Conservation (phyloP, 768 basidiomycete species). For the Chalciporus pseudorubinellus region DNA sequence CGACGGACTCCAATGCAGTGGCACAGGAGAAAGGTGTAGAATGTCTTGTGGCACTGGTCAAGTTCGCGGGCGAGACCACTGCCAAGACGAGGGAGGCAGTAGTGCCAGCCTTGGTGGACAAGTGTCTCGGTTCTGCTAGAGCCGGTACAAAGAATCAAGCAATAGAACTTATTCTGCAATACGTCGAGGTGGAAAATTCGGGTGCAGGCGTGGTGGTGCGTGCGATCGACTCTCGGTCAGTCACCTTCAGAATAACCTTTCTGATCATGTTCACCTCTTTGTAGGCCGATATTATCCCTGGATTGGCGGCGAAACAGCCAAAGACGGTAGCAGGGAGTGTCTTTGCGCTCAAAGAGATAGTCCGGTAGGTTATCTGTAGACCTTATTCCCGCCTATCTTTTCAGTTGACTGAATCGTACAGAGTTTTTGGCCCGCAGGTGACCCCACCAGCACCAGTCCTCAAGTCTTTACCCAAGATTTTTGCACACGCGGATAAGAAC, state of each 20-base stretch:
- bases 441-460: slow-evolving; percentile 77
- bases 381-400: neutral
- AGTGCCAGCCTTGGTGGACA: slow-evolving; percentile 91
- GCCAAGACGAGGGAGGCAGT: slow-evolving; percentile 78
- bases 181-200: slow-evolving; percentile 90
- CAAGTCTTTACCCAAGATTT: slow-evolving; percentile 88
- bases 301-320: slow-evolving; percentile 89
- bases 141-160: slow-evolving; percentile 89
- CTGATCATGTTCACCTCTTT: slow-evolving; percentile 27
- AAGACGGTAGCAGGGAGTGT: slow-evolving; percentile 86
- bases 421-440: slow-evolving; percentile 76
- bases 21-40: slow-evolving; percentile 98
- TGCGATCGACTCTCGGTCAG: slow-evolving; percentile 31
- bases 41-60: slow-evolving; percentile 79
- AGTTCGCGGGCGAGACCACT: slow-evolving; percentile 87
- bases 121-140: slow-evolving; percentile 88
- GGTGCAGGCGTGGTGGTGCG: slow-evolving; percentile 87
- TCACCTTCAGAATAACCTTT: slow-evolving; percentile 22
- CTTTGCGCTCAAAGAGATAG: slow-evolving; percentile 74
- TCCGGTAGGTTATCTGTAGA: slow-evolving; percentile 54
- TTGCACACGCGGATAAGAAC: slow-evolving; percentile 90
- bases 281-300: slow-evolving; percentile 78
- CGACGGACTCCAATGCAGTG: slow-evolving; percentile 88
- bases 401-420: slow-evolving; percentile 30
- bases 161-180: slow-evolving; percentile 81